Evolutionary conservation across 2,329 filamentous ascomycete genomes (phyloP), one percentile per base, ranked within the genome.

Genomic region (Elsinoe batatas): DNA sequence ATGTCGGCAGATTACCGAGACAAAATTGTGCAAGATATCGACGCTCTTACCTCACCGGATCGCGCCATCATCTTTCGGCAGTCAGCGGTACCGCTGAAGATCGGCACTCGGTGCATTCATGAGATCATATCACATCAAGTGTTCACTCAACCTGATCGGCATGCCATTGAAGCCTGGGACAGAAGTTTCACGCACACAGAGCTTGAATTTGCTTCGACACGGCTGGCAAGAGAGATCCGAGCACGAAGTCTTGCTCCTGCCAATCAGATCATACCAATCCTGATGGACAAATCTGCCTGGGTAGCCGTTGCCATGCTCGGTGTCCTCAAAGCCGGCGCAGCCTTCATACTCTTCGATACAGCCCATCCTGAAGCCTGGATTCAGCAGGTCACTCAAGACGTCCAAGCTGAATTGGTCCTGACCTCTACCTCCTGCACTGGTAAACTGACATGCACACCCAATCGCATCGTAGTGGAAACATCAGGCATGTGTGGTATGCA

Each of bases 201-300:
- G 30, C 56, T 57, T 20, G 30, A 43, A n/a, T 13, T 12, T 10
- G 17, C 46, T 20, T 43, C 47, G 8, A 43, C 36, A 36, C 47
- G 11, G 11, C 37, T 57, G 17, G 47, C 56, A 3, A 20, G 35
- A 13, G 17, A 15, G n/a, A n/a, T 46, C 8, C 13, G 12, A 5
- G 12, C 10, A 26, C 18, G n/a, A 33, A 11, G 13, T 3, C 35
- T 26, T 40, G 26, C n/a, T 12, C 12, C 8, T 13, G 8, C 2
- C n/a, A 12, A 13, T 11, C 5, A 6, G 6, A 66, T 65, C 38
- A 62, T 71, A 1, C 67, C 69, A 2, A 54, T 70, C 3, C 68
- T 65, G 55, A 68, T 71, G 42, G 68, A 70, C 18, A 70, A 70
- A 55, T 69, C 66, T 0, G 63, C 61, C 5, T 69, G 66, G 65